Base-by-base conservation (phyloP, 352 stramenopile species). In the Paralagenidium karlingii region DNA sequence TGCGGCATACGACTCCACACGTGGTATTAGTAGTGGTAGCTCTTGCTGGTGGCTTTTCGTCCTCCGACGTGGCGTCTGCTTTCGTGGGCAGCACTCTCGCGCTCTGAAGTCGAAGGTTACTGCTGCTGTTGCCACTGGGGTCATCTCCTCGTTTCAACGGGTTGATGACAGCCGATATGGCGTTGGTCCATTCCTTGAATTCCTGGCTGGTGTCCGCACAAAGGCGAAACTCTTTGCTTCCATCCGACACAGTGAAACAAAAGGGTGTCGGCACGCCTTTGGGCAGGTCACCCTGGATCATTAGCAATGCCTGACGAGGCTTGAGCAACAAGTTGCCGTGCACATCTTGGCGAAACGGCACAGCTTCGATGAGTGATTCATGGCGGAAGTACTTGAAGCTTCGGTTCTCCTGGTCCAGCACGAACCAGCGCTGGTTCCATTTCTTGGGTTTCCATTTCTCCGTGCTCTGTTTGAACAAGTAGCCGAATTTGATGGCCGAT, bases 341-440 rank as follows among this genome's bases (percentile, higher is more conserved):
- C 5, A 62, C 60, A 37, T 82, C 67, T 26, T 77, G 63, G 10
- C 68, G 45, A 13, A 78, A 55, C 10, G 65, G 54, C 12, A 82
- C 66, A 0, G 45, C 43, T 40, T 80, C 67, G 3, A 73, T 52
- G 3, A 64, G 54, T 20, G 65, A 82, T 9, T 62, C 66, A 38
- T 85, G 60, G n/a, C 71, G 68, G 27, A 82, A 88, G 55, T 88
- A 85, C 40, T 59, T 68, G 34, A 88, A 43, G 22, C 78, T 25
- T 12, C 75, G 71, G n/a, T 47, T 67, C 22, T 82, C 63, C 13
- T 41, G 53, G 42, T 84, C 67, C 24, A 88, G 51, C 19, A 84
- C 68, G 51, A 88, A 84, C 75, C 75, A 86, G 28, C 75, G 67
- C 50, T 89, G 64, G 47, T 84, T 80, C 75, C 75, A 86, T 25